Percentiles rank a stretch among this genome's conserved stretches.
Conservation (phyloP, 176 grass and related monocot species). For the Hyparrhenia diplandra region DNA sequence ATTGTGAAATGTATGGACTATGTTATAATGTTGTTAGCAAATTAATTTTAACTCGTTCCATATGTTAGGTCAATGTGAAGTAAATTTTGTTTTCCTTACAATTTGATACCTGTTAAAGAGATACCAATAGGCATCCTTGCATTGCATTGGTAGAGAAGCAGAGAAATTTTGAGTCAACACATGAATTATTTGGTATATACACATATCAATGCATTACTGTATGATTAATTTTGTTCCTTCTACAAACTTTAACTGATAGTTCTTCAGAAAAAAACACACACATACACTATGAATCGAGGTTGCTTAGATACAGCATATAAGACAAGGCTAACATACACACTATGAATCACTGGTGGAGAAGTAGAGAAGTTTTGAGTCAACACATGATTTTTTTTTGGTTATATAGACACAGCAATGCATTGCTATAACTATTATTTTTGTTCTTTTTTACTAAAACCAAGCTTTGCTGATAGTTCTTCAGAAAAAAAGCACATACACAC, state of each 20-base stretch:
- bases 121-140: not conserved
- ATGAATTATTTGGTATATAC: not conserved
- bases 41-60: not conserved
- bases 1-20: not conserved
- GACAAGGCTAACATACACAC: not conserved
- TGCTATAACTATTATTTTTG: not conserved
- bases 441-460: not conserved
- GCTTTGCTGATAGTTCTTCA: not conserved
- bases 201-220: not conserved
- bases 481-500: not conserved
- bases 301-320: not conserved
- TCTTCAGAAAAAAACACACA: not conserved
- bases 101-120: not conserved
- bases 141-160: not conserved
- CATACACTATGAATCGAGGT: not conserved
- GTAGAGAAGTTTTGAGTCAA: not conserved
- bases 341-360: not conserved
- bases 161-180: not conserved
- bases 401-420: not conserved
- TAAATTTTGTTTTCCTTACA: not conserved
- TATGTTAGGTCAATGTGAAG: not conserved
- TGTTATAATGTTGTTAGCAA: not conserved
- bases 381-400: not conserved
- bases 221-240: not conserved
- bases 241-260: constrained; percentile 2